Evolutionary conservation across 2,329 filamentous ascomycete species (phyloP).

Genomic region (Xylaria sp.): DNA sequence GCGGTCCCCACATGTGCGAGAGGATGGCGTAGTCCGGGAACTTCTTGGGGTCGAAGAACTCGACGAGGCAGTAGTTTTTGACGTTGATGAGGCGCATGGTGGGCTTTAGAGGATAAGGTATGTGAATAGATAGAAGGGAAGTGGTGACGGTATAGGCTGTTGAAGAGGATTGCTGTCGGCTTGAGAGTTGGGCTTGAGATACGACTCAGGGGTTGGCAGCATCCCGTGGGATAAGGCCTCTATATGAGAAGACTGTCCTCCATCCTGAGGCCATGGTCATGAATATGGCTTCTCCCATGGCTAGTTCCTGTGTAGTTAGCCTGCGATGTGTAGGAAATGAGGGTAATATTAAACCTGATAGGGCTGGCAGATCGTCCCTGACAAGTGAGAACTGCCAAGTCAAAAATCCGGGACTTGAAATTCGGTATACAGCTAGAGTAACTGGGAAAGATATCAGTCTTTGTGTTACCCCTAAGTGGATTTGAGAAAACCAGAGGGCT

Average conservation of each 20-base stretch:
- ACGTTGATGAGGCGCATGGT: slow-evolving; percentile 43
- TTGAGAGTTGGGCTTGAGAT: neutral
- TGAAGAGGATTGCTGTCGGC: neutral
- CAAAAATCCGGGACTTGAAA: neutral
- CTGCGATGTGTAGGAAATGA: neutral
- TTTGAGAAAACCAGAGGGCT: no score
- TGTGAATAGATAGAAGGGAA: neutral
- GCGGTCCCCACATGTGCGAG: slow-evolving; percentile 45
- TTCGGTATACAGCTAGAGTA: neutral
- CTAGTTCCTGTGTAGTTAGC: neutral
- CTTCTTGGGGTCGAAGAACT: slow-evolving; percentile 31
- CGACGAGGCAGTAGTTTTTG: slow-evolving; percentile 37
- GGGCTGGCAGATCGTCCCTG: neutral
- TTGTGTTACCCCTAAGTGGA: neutral
- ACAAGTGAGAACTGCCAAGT: neutral
- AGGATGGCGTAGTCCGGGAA: slow-evolving; percentile 43
- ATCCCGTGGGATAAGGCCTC: neutral
- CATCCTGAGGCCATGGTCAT: neutral
- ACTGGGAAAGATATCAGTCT: neutral
- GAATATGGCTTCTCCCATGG: slow-evolving; percentile 1
- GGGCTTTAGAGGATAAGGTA: neutral
- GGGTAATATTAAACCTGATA: neutral
- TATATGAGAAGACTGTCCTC: slow-evolving; percentile 4
- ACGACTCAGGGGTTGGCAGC: neutral
- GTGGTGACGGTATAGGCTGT: neutral